A percentile compares a stretch with the other conserved stretches of the same genome.
These are phyloP conservation scores for Leishmania aethiopica DNA, from an alignment of 208 protist genomes.

Conservation along the genomic window DNA sequence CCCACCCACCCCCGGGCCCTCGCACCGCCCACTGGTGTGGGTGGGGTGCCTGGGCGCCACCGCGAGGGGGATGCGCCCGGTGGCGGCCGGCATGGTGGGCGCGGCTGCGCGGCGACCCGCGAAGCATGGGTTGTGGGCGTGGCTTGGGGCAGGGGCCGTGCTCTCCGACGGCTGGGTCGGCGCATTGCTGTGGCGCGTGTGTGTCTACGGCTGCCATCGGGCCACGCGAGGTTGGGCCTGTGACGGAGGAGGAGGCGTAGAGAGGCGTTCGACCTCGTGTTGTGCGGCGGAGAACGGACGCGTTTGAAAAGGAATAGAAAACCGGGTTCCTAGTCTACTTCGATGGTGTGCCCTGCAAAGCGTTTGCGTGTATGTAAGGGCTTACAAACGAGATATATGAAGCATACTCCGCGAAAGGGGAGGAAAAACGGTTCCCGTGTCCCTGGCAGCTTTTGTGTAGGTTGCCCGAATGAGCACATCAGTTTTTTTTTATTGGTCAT, in stretches of 20 bases:
- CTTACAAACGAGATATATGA: background rate
- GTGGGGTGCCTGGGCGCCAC: too few relatives aligned
- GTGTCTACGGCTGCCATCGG: background rate
- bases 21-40: too few relatives aligned
- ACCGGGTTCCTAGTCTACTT: background rate
- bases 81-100: too few relatives aligned
- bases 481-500: background rate
- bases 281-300: background rate
- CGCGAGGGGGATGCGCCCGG: too few relatives aligned
- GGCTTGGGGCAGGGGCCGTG: too few relatives aligned
- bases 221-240: background rate
- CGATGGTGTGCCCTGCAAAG: background rate
- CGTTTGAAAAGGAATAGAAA: background rate
- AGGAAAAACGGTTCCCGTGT: background rate
- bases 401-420: background rate
- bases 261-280: background rate
- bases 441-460: background rate
- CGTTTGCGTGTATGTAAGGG: background rate
- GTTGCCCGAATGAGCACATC: background rate
- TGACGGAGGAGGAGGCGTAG: background rate
- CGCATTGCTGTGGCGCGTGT: too few relatives aligned
- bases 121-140: too few relatives aligned
- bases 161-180: too few relatives aligned
- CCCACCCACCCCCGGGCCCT: too few relatives aligned
- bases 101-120: too few relatives aligned